Conservation (phyloP, 192 early-diverging fungal genomes). For the Chytriomyces sp. region DNA sequence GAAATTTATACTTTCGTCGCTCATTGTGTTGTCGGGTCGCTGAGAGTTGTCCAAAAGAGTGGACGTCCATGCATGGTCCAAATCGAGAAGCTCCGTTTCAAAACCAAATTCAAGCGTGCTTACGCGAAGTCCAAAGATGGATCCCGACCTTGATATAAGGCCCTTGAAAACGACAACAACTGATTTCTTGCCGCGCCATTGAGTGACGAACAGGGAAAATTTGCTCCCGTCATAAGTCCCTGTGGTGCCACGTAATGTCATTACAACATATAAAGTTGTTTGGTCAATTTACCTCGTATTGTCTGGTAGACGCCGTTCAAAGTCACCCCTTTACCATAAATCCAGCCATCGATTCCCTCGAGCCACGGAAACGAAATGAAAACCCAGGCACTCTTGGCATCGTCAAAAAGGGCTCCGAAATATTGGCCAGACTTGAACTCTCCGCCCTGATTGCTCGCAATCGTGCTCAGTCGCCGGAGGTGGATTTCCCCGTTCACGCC, state of each 20-base stretch:
- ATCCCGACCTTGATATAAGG: neutral
- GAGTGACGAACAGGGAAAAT: neutral
- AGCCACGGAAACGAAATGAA: conserved; percentile 24
- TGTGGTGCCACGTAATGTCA: neutral
- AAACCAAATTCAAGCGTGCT: neutral
- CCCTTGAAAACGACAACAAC: neutral
- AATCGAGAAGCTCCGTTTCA: conserved; percentile 15
- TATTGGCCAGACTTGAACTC: conserved; percentile 12
- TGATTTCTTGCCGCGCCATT: neutral
- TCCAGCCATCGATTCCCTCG: neutral
- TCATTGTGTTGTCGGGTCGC: neutral
- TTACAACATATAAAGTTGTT: neutral
- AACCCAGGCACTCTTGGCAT: conserved; percentile 11
- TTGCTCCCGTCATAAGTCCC: neutral
- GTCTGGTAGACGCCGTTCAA: neutral
- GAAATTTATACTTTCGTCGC: neutral
- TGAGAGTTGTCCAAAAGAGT: neutral
- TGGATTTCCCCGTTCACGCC: neutral
- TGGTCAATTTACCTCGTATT: conserved; percentile 10
- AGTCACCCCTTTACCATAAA: conserved; percentile 13
- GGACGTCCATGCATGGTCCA: conserved; percentile 5
- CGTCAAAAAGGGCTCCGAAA: conserved; percentile 6
- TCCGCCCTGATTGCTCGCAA: neutral
- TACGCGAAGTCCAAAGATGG: conserved; percentile 2
- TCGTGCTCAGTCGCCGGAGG: neutral